Base-by-base conservation (phyloP, 257 asterid genomes). In the Anisodus tanguticus region DNA sequence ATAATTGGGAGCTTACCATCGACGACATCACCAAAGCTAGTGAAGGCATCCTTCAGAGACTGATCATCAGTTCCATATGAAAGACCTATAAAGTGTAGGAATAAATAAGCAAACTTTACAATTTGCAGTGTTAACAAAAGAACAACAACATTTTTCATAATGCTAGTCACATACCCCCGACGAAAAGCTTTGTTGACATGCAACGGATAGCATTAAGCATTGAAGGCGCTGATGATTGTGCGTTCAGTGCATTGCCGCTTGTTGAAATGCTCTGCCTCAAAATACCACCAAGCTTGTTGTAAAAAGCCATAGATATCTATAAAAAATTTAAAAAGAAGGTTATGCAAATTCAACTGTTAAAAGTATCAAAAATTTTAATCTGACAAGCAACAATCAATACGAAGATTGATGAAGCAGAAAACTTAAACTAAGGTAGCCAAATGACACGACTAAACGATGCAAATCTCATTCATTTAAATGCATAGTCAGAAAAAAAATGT, bases 141-240 rank as follows among this genome's bases (percentile, higher is more conserved):
- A 74, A 2, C 39, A 19, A 47, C 16, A 5, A 57, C 13, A 22
- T 5, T 49, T 74, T 74, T 49, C 43, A 49, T 3, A 74, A 60
- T 19, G 39, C 12, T 47, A 12, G 6, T 4, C 13, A 47, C 41
- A 69, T 71, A 95, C 98, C 98, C 82, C 97, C 96, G 60, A 94
- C 35, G 55, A 92, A 93, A 71, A 93, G 97, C 89, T 89, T 93
- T 2, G 92, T 67, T 13, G 98, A 90, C 98, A 95, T 93, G 97
- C 91, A 82, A 43, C 98, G 96, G 26, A 91, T 51, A 41, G 97
- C 93, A 81, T 89, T 89, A 41, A 88, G 69, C 93, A 95, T 90
- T 17, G 97, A 90, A 2, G 84, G 62, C 13, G 83, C 57, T n/a
- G 86, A 80, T 62, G 89, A 77, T 16, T 89, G 93, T 57, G 87